A percentile compares a stretch with the other conserved stretches of the same genome.
phyloP scores from a whole-genome alignment of 129 eudicot species.

The Tagetes erecta region DNA sequence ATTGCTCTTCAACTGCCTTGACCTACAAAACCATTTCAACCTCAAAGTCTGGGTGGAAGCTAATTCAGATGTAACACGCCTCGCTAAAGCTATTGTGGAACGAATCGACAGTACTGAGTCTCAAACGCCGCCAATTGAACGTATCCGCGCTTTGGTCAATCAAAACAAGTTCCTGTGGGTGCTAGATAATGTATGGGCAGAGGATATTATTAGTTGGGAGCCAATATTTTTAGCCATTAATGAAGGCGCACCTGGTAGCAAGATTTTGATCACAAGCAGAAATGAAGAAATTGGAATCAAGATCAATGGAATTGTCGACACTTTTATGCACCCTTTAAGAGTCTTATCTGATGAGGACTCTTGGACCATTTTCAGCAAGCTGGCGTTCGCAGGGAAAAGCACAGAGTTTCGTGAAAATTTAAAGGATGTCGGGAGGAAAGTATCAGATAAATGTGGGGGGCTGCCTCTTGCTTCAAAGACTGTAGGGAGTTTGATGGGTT shows the following conservation, averaged over 20 bases:
- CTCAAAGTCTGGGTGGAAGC: not conserved
- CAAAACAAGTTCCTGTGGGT: conserved; percentile 16
- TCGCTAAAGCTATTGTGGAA: conserved; percentile 15
- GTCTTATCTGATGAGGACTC: conserved; percentile 1
- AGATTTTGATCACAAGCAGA: conserved; percentile 10
- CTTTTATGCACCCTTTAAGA: not conserved
- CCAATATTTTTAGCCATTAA: not conserved
- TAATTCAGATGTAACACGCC: not conserved
- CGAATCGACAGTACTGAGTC: not conserved
- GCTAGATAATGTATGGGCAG: conserved; percentile 17
- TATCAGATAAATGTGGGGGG: conserved; percentile 13
- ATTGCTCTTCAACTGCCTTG: not conserved
- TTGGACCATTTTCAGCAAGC: not conserved
- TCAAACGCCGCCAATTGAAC: not conserved
- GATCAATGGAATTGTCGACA: not conserved
- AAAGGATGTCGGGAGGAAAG: not conserved
- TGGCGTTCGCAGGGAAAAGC: conserved; percentile 14
- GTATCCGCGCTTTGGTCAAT: not conserved
- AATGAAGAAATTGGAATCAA: conserved; percentile 18
- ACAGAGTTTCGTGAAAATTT: not conserved
- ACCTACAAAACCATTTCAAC: not conserved
- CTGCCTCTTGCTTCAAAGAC: conserved; percentile 19
- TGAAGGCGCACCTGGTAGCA: conserved; percentile 19
- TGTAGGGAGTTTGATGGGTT: conserved; percentile 12
- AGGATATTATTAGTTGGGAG: not conserved